Evolutionary conservation across 371 early-diverging fungal species (phyloP), one percentile per base, ranked within the genome.

Genomic region (Mucor racemosus): DNA sequence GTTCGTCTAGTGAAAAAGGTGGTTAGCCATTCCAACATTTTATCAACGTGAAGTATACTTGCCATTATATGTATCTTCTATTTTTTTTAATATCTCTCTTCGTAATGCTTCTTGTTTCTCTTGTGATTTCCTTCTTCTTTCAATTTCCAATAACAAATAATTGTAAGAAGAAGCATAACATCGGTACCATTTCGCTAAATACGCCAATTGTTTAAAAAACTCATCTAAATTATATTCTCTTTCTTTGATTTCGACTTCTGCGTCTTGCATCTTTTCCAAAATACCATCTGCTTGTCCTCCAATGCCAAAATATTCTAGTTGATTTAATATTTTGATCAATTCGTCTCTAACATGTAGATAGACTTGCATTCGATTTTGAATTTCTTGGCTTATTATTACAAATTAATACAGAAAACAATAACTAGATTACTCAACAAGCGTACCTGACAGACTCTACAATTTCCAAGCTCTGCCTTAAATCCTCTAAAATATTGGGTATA

Each of bases 401-500:
- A 34, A 26, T 26, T 26, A 26, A 26, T 26, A 26, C 1, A 26
- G 26, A 26, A 26, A 26, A 26, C 26, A 26, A 26, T 26, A 3
- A 26, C 3, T 26, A 26, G 3, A 26, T 26, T 26, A 33, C 31
- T 34, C 13, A 10, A 17, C 7, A 14, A 13, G 0, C 3, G 14
- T 63, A 74, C 79, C 67, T 74, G 14, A 71, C 71, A 33, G 71
- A 68, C 58, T 77, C 70, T 4, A 81, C 82, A 10, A 64, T 64
- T 21, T 75, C 76, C 14, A 81, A 50, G 7, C 72, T 75, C 31
- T 71, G 69, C 21, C 64, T 64, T 14, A 81, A 48, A 9, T 73
- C 73, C 17, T 77, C 77, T 36, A 76, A 65, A n/a, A 82, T 82
- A 58, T 71, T 69, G 0, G 80, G 82, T 67, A 82, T 58, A 67